phyloP scores from a whole-genome alignment of 306 rosid genomes.

The Vigna hirtella region DNA sequence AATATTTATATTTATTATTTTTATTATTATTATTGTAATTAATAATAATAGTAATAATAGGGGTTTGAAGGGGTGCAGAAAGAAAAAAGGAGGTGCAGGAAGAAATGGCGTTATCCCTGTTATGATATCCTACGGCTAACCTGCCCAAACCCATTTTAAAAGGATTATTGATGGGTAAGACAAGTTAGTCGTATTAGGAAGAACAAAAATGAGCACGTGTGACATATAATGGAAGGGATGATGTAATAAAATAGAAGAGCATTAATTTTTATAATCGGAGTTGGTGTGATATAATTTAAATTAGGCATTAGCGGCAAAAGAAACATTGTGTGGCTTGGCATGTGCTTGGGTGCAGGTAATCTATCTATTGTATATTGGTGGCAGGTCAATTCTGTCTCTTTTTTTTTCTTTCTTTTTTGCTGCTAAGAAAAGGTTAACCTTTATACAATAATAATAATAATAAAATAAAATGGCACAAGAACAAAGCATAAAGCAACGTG shows the following conservation, averaged over 20 bases:
- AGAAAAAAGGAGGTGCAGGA: too few relatives aligned
- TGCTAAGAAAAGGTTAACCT: slow-evolving; percentile 37
- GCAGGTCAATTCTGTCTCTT: slow-evolving; percentile 42
- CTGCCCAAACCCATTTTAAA: too few relatives aligned
- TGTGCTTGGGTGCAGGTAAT: slow-evolving; percentile 34
- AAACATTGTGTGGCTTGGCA: slow-evolving; percentile 39
- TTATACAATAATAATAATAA: background rate
- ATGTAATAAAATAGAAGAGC: too few relatives aligned
- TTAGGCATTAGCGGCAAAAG: slow-evolving; percentile 16
- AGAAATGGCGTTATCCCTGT: too few relatives aligned
- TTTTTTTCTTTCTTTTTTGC: background rate
- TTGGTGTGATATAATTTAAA: slow-evolving; percentile 19
- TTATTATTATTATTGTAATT: too few relatives aligned
- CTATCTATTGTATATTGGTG: slow-evolving; percentile 45
- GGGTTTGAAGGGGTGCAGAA: too few relatives aligned
- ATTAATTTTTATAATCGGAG: background rate
- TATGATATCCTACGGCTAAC: too few relatives aligned
- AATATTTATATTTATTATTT: too few relatives aligned
- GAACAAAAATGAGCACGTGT: background rate
- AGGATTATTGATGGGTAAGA: background rate
- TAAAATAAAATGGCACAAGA: background rate
- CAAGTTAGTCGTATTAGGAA: background rate
- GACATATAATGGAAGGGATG: background rate
- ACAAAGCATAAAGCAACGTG: slow-evolving; percentile 30
- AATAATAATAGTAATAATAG: too few relatives aligned